Base-by-base conservation (phyloP, 495 filamentous ascomycete genomes). In the Talaromyces ruber region DNA sequence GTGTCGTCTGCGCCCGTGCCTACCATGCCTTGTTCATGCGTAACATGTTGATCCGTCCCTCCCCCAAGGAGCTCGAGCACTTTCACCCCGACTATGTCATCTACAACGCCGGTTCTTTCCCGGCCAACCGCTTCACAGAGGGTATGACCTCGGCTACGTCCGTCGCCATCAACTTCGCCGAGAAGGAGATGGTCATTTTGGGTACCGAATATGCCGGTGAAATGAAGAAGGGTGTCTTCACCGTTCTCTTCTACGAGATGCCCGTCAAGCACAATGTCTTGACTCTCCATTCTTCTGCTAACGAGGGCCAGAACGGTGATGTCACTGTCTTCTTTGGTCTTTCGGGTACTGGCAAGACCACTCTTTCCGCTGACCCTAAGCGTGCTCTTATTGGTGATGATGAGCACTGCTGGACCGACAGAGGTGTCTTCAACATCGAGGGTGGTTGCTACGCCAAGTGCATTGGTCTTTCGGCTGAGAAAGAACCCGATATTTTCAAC, bases 221-320 rank as follows among this genome's bases (percentile, higher is more conserved):
- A 84, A 98, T 98, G 94, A 98, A 98, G 86, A 98, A 98, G 86
- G 95, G 94, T 74, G 83, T 98, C 78, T 98, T 98, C 85, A 98
- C 94, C 58, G 91, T 98, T 63, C 84, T 98, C 68, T 98, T 97
- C 84, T 98, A 98, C 82, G 94, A 98, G 82, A 97, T 97, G 90
- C 94, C 94, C 59, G 88, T 98, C 64, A 97, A 96, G 84, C 94
- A 98, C 85, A 96, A 98, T 77, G 93, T 98, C 65, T 82, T 98
- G 55, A 98, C 94, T 56, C 87, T 98, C 58, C 94, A 96, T 80
- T 96, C 92, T 11, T 96, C 92, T 22, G 91, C 90, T 67, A 96
- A 96, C 76, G 86, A 96, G 76, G 92, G 91, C 71, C 82, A 87
- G 75, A 80, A 89, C 54, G 91, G 91, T 53, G 92, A 97, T 72